These are phyloP conservation scores for Jatropha podagrica DNA, from an alignment of 441 rosid species.

Conservation along the genomic window DNA sequence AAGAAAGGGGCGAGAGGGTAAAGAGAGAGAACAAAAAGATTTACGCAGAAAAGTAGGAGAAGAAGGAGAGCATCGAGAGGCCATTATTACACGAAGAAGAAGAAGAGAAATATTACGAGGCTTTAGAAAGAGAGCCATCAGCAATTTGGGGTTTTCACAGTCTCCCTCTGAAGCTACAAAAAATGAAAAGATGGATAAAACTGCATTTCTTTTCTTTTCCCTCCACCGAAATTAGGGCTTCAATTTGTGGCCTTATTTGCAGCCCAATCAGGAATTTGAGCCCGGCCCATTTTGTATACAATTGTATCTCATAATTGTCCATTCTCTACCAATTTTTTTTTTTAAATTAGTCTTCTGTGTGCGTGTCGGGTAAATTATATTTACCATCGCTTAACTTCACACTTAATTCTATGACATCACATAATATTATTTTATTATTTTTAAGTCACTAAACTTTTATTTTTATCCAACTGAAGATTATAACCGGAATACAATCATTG, in stretches of 20 bases:
- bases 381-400: too few relatives aligned
- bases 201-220: neutral
- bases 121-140: constrained; percentile 43
- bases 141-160: neutral
- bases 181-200: neutral
- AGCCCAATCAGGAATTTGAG: neutral
- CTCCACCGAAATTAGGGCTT: constrained; percentile 11
- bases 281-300: too few relatives aligned
- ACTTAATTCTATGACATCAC: too few relatives aligned
- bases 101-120: constrained; percentile 35
- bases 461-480: too few relatives aligned
- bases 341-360: too few relatives aligned
- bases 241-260: neutral
- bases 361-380: too few relatives aligned
- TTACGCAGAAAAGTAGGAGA: constrained; percentile 24
- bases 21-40: constrained; percentile 20
- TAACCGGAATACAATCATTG: too few relatives aligned
- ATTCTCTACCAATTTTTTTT: too few relatives aligned
- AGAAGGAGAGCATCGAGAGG: constrained; percentile 29
- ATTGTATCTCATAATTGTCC: too few relatives aligned
- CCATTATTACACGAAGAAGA: constrained; percentile 30
- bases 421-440: too few relatives aligned
- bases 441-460: too few relatives aligned
- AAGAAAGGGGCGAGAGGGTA: constrained; percentile 33
- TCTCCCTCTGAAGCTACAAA: neutral